phyloP scores from a whole-genome alignment of 352 stramenopile species.

The Lagenidium giganteum region DNA sequence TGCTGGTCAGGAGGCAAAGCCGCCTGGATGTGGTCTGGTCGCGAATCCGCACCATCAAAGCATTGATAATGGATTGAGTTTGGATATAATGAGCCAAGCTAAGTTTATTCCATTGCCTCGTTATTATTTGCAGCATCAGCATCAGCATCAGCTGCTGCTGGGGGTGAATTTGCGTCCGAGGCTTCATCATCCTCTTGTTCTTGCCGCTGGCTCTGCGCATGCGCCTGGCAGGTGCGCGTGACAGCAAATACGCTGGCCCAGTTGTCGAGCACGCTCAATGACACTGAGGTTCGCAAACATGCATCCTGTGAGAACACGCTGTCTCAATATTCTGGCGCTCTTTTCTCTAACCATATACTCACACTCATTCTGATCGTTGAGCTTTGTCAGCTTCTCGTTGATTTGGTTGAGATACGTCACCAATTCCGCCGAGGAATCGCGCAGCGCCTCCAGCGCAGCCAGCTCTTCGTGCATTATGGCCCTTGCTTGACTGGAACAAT shows the following conservation, averaged over 20 bases:
- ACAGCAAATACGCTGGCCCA: constrained; percentile 59
- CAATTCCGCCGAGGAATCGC: constrained; percentile 53
- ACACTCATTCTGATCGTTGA: constrained; percentile 70
- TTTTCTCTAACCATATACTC: no score
- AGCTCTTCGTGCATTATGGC: constrained; percentile 54
- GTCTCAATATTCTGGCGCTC: not conserved
- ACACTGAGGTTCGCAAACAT: no score
- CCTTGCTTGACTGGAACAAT: not conserved
- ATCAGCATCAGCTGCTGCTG: no score
- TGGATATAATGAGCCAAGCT: no score
- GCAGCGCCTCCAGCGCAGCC: constrained; percentile 52
- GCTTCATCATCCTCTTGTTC: not conserved
- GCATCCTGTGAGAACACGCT: not conserved
- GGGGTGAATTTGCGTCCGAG: no score
- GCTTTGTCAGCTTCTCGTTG: constrained; percentile 45
- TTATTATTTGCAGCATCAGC: no score
- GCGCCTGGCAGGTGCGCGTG: constrained; percentile 14
- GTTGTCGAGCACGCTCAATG: constrained; percentile 56
- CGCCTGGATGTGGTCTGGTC: no score
- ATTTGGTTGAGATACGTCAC: constrained; percentile 52
- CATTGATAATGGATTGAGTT: no score
- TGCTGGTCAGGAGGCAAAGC: no score
- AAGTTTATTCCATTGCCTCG: no score
- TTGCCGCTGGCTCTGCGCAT: not conserved
- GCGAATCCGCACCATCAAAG: no score